Evolutionary conservation across 345 rosid genomes (phyloP).

Genomic region (Murraya paniculata): DNA sequence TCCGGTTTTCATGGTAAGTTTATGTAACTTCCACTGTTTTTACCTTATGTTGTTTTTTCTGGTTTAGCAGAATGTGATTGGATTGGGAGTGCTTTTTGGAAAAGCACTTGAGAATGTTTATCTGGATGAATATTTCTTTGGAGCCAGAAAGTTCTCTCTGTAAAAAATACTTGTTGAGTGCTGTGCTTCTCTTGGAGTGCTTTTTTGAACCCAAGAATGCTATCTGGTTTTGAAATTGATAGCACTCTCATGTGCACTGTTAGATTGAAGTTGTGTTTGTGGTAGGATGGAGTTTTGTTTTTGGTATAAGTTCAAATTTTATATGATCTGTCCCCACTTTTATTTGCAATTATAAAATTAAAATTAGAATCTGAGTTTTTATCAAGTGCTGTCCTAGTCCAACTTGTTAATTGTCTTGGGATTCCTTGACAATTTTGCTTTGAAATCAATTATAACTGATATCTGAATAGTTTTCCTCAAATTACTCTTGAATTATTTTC

Average conservation of each 20-base stretch:
- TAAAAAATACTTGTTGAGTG: background rate
- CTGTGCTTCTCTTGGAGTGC: background rate
- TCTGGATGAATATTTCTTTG: background rate
- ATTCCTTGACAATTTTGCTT: background rate
- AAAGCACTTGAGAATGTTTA: background rate
- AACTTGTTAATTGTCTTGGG: background rate
- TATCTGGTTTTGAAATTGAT: background rate
- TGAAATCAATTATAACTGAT: background rate
- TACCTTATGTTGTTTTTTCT: background rate
- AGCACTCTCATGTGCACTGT: background rate
- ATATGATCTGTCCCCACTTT: background rate
- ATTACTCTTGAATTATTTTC: background rate
- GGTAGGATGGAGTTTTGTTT: background rate
- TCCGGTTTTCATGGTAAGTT: conserved; percentile 69
- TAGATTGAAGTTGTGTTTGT: background rate
- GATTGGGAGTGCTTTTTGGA: background rate
- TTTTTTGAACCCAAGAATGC: background rate
- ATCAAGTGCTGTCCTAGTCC: background rate
- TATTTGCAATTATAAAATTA: too few relatives aligned
- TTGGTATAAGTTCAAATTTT: background rate
- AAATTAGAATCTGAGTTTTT: background rate
- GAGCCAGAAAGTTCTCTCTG: background rate
- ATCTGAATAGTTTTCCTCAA: background rate
- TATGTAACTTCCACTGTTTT: background rate
- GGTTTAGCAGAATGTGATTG: background rate